Conservation (phyloP, 1,284 basidiomycete species). For the Tranzscheliella williamsii region DNA sequence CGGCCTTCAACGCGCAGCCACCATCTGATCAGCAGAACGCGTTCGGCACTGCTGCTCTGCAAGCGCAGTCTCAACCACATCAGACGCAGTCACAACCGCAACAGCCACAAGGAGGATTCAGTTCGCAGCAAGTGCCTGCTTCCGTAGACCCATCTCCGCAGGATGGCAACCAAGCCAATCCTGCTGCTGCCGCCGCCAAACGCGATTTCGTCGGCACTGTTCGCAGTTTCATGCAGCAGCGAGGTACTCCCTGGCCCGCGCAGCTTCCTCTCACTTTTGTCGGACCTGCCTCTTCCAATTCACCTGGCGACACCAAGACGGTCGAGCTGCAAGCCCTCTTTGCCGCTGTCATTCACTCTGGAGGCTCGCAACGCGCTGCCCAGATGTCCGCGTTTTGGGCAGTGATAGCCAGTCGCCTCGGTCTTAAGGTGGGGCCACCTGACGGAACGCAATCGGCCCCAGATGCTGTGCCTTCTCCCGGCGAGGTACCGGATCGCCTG, state of each 20-base stretch:
- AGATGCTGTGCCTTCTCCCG: conserved; percentile 38
- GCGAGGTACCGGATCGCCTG: conserved; percentile 50
- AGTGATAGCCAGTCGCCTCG: conserved; percentile 46
- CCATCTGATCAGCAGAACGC: conserved; percentile 9
- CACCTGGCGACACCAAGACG: conserved; percentile 44
- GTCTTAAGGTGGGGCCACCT: conserved; percentile 44
- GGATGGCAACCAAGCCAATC: neutral
- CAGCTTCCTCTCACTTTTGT: conserved; percentile 41
- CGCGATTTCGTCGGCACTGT: conserved; percentile 51
- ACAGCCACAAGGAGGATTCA: conserved; percentile 7
- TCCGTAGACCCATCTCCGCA: neutral
- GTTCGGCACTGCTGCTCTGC: conserved; percentile 2
- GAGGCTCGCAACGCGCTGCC: conserved; percentile 44
- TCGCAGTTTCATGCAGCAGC: conserved; percentile 47
- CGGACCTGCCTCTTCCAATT: conserved; percentile 40
- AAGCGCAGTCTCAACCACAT: conserved; percentile 5
- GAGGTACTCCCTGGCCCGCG: conserved; percentile 43
- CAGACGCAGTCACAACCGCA: conserved; percentile 16
- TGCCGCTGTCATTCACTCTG: conserved; percentile 41
- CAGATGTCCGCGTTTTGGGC: conserved; percentile 52
- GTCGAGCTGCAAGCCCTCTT: conserved; percentile 51
- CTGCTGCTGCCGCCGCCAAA: conserved; percentile 9
- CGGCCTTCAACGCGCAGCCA: too few relatives aligned
- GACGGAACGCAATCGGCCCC: conserved; percentile 27
- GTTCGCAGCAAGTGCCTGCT: conserved; percentile 8